Evolutionary conservation across 352 stramenopile genomes (phyloP).

Genomic region (Peronosclerospora sorghi): DNA sequence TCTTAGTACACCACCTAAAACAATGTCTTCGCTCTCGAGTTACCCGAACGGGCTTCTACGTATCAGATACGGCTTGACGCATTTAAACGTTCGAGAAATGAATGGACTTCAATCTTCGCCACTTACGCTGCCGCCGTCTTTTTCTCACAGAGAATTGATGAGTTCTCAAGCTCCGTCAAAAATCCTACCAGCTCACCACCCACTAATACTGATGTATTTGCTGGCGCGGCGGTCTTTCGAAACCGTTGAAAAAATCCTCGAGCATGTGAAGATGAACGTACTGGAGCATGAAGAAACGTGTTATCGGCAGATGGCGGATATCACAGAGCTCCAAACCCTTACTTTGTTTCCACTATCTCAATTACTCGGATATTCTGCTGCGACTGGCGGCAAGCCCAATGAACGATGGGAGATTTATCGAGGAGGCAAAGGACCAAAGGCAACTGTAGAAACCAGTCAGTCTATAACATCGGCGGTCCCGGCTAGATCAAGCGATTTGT

Average conservation of each 20-base stretch:
- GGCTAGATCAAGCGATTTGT: slow-evolving; percentile 61
- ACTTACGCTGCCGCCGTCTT: slow-evolving; percentile 1
- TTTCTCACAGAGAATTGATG: slow-evolving; percentile 1
- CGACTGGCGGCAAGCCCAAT: slow-evolving; percentile 15
- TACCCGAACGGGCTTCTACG: slow-evolving; percentile 41
- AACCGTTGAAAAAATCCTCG: slow-evolving; percentile 41
- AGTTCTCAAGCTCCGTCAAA: slow-evolving; percentile 10
- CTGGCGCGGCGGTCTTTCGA: slow-evolving; percentile 53
- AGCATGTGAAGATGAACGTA: slow-evolving; percentile 46
- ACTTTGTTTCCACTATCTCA: slow-evolving; percentile 41
- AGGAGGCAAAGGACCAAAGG: slow-evolving; percentile 21
- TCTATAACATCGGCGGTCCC: slow-evolving; percentile 8
- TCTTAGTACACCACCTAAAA: slow-evolving; percentile 38
- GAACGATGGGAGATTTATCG: slow-evolving; percentile 37
- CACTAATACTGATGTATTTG: slow-evolving; percentile 58
- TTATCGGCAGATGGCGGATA: slow-evolving; percentile 65
- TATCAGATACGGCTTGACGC: slow-evolving; percentile 39
- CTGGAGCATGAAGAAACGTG: slow-evolving; percentile 62
- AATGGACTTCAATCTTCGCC: slow-evolving; percentile 12
- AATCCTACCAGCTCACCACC: slow-evolving; percentile 34
- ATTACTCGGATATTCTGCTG: slow-evolving; percentile 23
- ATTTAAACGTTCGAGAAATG: slow-evolving; percentile 49
- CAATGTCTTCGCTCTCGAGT: slow-evolving; percentile 36
- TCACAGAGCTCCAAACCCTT: slow-evolving; percentile 31
- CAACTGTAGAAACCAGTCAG: not conserved